A percentile compares a stretch with the other conserved stretches of the same genome.
Evolutionary conservation across 2,329 filamentous ascomycete genomes (phyloP).

Genomic region (Chaetomium globosum): DNA sequence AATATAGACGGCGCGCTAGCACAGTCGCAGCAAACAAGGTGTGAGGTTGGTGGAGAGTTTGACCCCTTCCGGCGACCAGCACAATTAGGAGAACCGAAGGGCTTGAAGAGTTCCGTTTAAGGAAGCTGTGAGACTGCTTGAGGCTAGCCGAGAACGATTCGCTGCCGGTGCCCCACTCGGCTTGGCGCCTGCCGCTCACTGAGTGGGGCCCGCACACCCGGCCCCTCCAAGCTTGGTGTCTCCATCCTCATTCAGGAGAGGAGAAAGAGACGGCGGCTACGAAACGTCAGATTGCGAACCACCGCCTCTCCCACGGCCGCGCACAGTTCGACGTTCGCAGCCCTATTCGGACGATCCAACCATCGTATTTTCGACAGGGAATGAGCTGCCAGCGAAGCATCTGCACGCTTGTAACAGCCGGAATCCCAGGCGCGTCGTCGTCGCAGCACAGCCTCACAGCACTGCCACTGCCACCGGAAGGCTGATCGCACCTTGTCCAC

Average conservation of each 20-base stretch:
- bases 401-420: slow-evolving; percentile 17
- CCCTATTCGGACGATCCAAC: not conserved
- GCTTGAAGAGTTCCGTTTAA: not conserved
- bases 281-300: not conserved
- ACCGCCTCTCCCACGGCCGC: not conserved
- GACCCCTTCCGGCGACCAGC: not conserved
- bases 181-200: not conserved
- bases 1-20: slow-evolving; percentile 3
- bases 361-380: not conserved
- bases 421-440: slow-evolving; percentile 21
- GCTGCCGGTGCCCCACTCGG: slow-evolving; percentile 1
- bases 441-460: slow-evolving; percentile 49
- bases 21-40: slow-evolving; percentile 8
- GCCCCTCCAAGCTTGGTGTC: slow-evolving; percentile 20
- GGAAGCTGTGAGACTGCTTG: not conserved
- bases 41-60: not conserved
- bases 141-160: slow-evolving; percentile 16
- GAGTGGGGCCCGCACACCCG: not conserved
- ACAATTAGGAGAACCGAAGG: not conserved
- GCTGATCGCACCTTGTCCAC: slow-evolving; percentile 51
- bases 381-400: slow-evolving; percentile 19
- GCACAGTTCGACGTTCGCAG: not conserved
- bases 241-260: slow-evolving; percentile 18
- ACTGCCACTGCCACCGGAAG: slow-evolving; percentile 48
- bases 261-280: slow-evolving; percentile 22